Evolutionary conservation across 176 grass and related monocot genomes (phyloP).

Genomic region (Bonia amplexicaulis): DNA sequence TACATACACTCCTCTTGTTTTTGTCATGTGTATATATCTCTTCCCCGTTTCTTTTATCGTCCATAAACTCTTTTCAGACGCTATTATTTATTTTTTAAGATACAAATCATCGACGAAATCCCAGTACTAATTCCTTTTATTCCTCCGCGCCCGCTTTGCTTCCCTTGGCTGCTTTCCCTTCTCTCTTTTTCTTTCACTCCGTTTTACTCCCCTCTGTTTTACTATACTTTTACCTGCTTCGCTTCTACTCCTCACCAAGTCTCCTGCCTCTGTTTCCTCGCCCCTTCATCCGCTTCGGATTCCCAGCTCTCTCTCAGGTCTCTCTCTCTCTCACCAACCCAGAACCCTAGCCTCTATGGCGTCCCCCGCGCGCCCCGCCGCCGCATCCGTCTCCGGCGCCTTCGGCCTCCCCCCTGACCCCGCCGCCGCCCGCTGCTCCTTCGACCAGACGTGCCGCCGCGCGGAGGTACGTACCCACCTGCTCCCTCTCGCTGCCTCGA

Average conservation of each 20-base stretch:
- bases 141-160: neutral
- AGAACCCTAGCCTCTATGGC: conserved; percentile 50
- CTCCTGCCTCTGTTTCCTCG: conserved; percentile 7
- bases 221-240: neutral
- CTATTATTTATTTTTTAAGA: too few species aligned
- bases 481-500: neutral
- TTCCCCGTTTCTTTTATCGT: rapidly evolving
- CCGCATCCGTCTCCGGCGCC: conserved; percentile 38
- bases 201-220: neutral
- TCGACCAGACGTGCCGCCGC: conserved; percentile 39
- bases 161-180: neutral
- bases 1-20: rapidly evolving
- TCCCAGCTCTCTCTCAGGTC: neutral
- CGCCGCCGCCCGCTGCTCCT: conserved; percentile 46
- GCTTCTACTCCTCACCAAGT: conserved; percentile 2
- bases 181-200: neutral
- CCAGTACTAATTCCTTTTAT: too few species aligned
- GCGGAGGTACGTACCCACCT: conserved; percentile 4
- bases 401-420: conserved; percentile 42
- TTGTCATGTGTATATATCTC: too few species aligned
- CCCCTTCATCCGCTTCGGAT: conserved; percentile 16
- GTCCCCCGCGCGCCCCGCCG: conserved; percentile 44
- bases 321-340: neutral
- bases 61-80: rapidly evolving
- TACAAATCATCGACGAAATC: too few species aligned